phyloP scores from a whole-genome alignment of 2,329 filamentous ascomycete genomes.

The Penicillium sp. region DNA sequence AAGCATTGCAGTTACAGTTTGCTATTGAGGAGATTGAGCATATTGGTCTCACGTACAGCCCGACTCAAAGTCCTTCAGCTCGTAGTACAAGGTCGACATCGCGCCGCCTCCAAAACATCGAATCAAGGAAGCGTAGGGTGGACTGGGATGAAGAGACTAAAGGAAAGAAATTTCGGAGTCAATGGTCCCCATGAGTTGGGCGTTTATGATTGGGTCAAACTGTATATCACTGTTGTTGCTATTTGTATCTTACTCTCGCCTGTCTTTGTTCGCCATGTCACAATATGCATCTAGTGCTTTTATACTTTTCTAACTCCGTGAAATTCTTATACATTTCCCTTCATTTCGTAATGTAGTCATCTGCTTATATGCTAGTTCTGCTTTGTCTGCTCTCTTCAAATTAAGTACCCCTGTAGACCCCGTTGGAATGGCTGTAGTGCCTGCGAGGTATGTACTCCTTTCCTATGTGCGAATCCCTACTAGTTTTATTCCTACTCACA shows the following conservation, averaged over 20 bases:
- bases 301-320: background rate
- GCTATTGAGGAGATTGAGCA: background rate
- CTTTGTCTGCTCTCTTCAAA: background rate
- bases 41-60: background rate
- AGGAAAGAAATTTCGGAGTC: background rate
- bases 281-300: too few species aligned
- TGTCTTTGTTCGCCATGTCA: background rate
- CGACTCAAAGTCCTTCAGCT: background rate
- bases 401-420: background rate
- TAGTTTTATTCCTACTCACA: background rate
- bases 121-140: background rate
- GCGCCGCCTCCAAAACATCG: background rate
- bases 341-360: background rate
- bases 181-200: background rate
- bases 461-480: background rate
- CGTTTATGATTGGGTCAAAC: background rate
- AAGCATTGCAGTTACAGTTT: background rate
- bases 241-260: background rate
- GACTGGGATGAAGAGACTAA: background rate
- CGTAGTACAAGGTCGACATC: background rate
- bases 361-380: background rate
- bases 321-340: background rate
- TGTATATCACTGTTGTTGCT: background rate
- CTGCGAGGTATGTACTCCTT: too few species aligned
- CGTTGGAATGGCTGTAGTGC: background rate